Conservation (phyloP, 1,284 basidiomycete species). For the Marasmius sp. region DNA sequence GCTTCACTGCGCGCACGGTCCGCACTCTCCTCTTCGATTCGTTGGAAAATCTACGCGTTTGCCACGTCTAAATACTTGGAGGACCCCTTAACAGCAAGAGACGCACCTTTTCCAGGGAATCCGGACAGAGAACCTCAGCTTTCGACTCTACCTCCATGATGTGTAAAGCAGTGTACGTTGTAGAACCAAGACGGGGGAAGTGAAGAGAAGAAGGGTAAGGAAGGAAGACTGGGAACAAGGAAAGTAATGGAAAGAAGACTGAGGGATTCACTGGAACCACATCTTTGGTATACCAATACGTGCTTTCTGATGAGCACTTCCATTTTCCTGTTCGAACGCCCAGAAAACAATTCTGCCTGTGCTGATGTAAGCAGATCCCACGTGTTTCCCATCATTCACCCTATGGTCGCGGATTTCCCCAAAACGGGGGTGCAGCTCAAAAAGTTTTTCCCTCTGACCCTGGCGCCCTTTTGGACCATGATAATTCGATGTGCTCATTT, state of each 20-base stretch:
- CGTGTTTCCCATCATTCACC: no score
- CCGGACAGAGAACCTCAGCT: neutral
- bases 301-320: neutral
- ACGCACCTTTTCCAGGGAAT: neutral
- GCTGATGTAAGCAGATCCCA: no score
- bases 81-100: neutral
- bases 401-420: no score
- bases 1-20: slow-evolving; percentile 8
- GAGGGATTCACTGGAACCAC: neutral
- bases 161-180: neutral
- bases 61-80: neutral
- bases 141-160: neutral
- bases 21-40: slow-evolving; percentile 15
- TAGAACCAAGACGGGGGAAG: neutral
- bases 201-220: neutral
- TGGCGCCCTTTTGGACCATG: no score
- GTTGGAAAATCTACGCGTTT: slow-evolving; percentile 18
- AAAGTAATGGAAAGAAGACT: neutral
- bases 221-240: neutral
- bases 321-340: neutral
- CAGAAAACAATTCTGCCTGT: no score
- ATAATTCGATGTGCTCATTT: no score
- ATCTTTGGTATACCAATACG: neutral
- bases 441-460: no score
- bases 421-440: no score